Evolutionary conservation across 2,329 filamentous ascomycete genomes (phyloP).

Genomic region (Sporothrix humicola): DNA sequence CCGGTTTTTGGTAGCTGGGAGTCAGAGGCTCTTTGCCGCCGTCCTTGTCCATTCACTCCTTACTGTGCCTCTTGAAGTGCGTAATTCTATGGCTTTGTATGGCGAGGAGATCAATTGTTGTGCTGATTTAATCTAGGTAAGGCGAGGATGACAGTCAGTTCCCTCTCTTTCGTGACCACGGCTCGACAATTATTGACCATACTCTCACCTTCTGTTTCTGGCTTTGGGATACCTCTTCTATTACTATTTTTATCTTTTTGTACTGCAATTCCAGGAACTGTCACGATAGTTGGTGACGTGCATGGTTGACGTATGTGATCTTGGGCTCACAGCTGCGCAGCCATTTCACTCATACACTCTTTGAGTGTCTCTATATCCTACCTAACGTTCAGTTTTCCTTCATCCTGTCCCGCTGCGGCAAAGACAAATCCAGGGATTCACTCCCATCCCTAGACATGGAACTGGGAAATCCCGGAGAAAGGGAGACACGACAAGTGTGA

Average conservation of each 20-base stretch:
- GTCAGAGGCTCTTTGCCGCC: background rate
- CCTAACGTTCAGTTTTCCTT: background rate
- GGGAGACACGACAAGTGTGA: background rate
- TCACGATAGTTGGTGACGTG: too few species aligned
- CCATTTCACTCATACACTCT: background rate
- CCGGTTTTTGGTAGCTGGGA: background rate
- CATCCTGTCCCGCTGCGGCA: background rate
- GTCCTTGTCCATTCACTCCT: too few species aligned
- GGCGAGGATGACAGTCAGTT: background rate
- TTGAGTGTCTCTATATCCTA: too few species aligned
- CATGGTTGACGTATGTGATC: too few species aligned
- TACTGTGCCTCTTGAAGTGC: background rate
- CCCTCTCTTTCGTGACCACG: slow-evolving; percentile 7
- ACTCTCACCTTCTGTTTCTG: slow-evolving; percentile 19
- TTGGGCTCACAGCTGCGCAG: too few species aligned
- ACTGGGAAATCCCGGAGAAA: background rate
- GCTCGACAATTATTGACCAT: background rate
- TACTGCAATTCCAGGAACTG: too few species aligned
- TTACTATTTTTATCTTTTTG: background rate
- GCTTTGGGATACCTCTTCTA: background rate
- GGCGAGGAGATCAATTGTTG: background rate
- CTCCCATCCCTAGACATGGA: background rate
- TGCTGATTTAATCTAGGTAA: slow-evolving; percentile 21
- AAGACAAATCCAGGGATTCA: background rate
- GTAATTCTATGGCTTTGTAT: background rate